Evolutionary conservation across 2,329 filamentous ascomycete genomes (phyloP).

Genomic region (Passalora sequoiae): DNA sequence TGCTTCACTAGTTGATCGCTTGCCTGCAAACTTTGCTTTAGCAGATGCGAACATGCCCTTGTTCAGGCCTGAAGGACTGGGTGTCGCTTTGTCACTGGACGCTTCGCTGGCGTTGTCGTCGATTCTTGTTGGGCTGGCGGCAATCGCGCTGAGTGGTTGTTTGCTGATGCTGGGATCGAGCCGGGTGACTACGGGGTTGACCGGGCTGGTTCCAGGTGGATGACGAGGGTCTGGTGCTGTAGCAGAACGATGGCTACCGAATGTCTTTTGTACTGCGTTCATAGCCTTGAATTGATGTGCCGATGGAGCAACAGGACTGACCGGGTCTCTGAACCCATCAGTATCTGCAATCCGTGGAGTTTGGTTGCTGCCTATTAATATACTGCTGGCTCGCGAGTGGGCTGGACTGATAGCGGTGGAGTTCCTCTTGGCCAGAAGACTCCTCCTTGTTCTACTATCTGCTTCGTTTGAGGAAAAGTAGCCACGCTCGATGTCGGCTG

Average conservation of each 20-base stretch:
- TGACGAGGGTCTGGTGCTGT: conserved; percentile 23
- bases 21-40: conserved; percentile 55
- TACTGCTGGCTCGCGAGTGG: conserved; percentile 60
- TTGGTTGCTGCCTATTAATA: conserved; percentile 12
- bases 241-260: conserved; percentile 25
- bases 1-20: conserved; percentile 78
- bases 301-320: conserved; percentile 16
- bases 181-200: conserved; percentile 53
- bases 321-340: conserved; percentile 10
- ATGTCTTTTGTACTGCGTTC: conserved; percentile 23
- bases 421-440: conserved; percentile 66
- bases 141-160: conserved; percentile 17
- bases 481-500: conserved; percentile 69
- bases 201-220: conserved; percentile 36
- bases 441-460: conserved; percentile 49
- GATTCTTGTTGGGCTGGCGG: conserved; percentile 20
- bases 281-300: conserved; percentile 19
- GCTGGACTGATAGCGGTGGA: conserved; percentile 37
- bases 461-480: conserved; percentile 90
- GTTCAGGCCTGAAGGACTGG: conserved; percentile 29
- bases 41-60: conserved; percentile 33
- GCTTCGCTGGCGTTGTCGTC: conserved; percentile 42
- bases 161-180: conserved; percentile 47
- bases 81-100: conserved; percentile 33
- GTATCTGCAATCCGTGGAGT: conserved; percentile 4